These are phyloP conservation scores for Paraphaeosphaeria minitans DNA, from an alignment of 2,329 filamentous ascomycete species.

Conservation along the genomic window DNA sequence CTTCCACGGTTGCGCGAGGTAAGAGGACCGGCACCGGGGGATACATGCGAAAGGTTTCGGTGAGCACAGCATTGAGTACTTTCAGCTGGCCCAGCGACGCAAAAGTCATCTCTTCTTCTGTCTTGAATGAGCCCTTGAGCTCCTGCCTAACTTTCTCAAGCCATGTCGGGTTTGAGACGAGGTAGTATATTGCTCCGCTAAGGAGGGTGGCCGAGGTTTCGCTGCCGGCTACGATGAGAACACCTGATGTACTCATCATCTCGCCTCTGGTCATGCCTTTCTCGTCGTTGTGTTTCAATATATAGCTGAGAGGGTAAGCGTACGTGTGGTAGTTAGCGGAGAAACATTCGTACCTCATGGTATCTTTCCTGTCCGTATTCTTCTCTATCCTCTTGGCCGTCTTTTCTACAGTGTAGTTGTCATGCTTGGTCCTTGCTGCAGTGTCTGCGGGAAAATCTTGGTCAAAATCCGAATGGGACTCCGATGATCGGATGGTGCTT, in stretches of 20 bases:
- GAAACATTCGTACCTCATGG: constrained; percentile 17
- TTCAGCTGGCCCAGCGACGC: constrained; percentile 16
- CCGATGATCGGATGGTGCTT: constrained; percentile 20
- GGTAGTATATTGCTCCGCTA: constrained; percentile 22
- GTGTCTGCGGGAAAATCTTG: constrained; percentile 14
- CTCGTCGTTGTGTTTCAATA: constrained; percentile 21
- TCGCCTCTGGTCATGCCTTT: constrained; percentile 34
- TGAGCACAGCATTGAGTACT: constrained; percentile 24
- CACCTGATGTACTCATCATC: constrained; percentile 37
- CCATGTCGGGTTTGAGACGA: constrained; percentile 20
- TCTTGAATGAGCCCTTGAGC: constrained; percentile 18
- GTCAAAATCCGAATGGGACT: constrained; percentile 10
- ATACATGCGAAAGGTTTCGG: constrained; percentile 28
- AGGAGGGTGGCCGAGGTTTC: constrained; percentile 44
- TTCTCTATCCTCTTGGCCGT: constrained; percentile 18
- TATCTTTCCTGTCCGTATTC: constrained; percentile 26
- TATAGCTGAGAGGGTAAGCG: constrained; percentile 14
- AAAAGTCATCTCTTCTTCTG: constrained; percentile 22
- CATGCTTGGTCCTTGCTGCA: constrained; percentile 13
- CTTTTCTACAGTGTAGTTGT: constrained; percentile 19
- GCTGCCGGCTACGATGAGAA: constrained; percentile 47
- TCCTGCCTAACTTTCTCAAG: constrained; percentile 18
- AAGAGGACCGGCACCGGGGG: constrained; percentile 21
- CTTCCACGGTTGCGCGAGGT: constrained; percentile 13
- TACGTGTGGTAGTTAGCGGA: no score